These are phyloP conservation scores for Daedaleopsis nitida DNA, from an alignment of 768 basidiomycete genomes.

Conservation along the genomic window DNA sequence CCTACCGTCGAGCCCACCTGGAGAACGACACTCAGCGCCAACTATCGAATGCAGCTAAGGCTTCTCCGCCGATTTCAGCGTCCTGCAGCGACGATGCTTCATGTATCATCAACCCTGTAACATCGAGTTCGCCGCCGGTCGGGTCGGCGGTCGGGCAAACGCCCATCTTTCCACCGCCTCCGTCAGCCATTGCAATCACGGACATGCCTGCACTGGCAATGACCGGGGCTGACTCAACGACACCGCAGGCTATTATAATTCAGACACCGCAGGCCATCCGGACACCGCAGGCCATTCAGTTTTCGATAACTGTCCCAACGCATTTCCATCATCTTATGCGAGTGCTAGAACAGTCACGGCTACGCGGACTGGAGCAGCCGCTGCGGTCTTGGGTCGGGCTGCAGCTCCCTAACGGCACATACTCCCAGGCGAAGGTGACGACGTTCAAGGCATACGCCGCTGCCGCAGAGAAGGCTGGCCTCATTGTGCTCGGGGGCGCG, in stretches of 20 bases:
- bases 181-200: not conserved
- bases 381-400: conserved; percentile 1
- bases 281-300: not conserved
- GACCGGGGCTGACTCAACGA: not conserved
- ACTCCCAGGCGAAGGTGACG: conserved; percentile 10
- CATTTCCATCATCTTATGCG: conserved; percentile 11
- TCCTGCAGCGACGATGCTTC: not conserved
- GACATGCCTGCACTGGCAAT: not conserved
- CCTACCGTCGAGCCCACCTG: not conserved
- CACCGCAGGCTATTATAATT: not conserved
- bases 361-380: not conserved
- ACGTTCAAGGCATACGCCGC: conserved; percentile 25
- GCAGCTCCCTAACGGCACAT: not conserved
- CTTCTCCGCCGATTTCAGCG: not conserved
- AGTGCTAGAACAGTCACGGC: conserved; percentile 1
- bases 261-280: too few relatives aligned
- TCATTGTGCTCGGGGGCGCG: conserved; percentile 9
- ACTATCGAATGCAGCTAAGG: not conserved
- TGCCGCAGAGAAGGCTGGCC: conserved; percentile 19
- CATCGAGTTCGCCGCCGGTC: not conserved
- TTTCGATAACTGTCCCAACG: not conserved
- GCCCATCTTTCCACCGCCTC: not conserved
- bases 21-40: not conserved
- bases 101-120: not conserved
- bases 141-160: not conserved